phyloP scores from a whole-genome alignment of 495 filamentous ascomycete genomes.

The Tuber melanosporum region DNA sequence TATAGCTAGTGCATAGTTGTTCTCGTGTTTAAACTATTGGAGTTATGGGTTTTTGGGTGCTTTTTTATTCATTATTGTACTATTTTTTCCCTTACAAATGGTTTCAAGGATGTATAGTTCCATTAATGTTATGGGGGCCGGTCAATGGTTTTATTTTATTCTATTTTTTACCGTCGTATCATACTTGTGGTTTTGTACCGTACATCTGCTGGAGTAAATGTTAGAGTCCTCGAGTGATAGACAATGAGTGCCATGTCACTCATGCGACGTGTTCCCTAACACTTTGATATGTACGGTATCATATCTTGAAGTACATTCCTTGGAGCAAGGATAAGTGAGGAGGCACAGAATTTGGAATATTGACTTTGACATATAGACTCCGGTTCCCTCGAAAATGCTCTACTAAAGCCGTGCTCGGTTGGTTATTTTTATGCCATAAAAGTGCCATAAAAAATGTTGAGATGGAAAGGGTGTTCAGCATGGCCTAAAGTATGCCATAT shows the following conservation, averaged over 20 bases:
- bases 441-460: too few species aligned
- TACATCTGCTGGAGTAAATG: not conserved
- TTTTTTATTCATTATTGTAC: constrained; percentile 7
- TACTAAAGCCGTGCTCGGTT: too few species aligned
- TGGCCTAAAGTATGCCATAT: too few species aligned
- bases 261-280: not conserved
- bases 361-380: too few species aligned
- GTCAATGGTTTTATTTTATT: not conserved
- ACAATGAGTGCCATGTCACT: not conserved
- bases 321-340: not conserved
- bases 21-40: constrained; percentile 4
- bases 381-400: too few species aligned
- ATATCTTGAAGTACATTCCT: not conserved
- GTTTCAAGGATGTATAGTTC: constrained; percentile 2
- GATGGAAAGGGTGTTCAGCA: too few species aligned
- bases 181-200: not conserved
- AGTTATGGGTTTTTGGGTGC: constrained; percentile 8
- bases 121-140: not conserved
- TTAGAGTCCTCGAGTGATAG: not conserved
- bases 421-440: too few species aligned
- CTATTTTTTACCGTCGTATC: not conserved
- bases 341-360: too few species aligned
- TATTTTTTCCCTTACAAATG: not conserved
- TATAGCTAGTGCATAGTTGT: not conserved
- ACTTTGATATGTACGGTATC: not conserved